These are phyloP conservation scores for Oryza meridionalis DNA, from an alignment of 176 grass and related monocot species.

Conservation along the genomic window DNA sequence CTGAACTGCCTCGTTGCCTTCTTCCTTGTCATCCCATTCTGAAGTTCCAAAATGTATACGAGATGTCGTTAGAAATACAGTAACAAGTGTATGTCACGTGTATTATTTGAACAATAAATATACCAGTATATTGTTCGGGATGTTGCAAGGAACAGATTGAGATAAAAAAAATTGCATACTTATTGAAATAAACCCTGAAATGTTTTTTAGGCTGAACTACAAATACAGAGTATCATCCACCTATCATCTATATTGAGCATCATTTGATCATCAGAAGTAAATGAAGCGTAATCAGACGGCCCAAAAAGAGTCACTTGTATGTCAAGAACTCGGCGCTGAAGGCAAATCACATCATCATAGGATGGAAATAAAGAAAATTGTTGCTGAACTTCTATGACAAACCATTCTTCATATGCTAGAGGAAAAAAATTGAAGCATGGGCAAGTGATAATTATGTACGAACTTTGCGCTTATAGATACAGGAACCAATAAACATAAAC, in stretches of 20 bases:
- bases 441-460: background rate
- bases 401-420: background rate
- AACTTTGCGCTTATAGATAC: background rate
- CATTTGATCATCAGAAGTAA: background rate
- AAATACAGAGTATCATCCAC: background rate
- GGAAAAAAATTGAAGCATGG: background rate
- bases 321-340: background rate
- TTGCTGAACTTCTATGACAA: background rate
- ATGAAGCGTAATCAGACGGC: background rate
- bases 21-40: constrained; percentile 72
- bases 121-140: background rate
- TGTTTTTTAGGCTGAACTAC: background rate
- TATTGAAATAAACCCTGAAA: background rate
- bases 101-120: background rate
- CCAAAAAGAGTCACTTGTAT: background rate
- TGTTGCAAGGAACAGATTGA: background rate
- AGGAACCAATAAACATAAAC: background rate
- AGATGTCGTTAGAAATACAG: constrained; percentile 15
- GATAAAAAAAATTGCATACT: background rate
- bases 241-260: background rate
- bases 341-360: background rate
- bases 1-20: constrained; percentile 66
- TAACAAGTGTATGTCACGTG: background rate
- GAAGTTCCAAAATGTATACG: constrained; percentile 18
- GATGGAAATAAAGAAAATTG: background rate